Conservation (phyloP, 441 rosid species). For the Flueggea neowawraea region DNA sequence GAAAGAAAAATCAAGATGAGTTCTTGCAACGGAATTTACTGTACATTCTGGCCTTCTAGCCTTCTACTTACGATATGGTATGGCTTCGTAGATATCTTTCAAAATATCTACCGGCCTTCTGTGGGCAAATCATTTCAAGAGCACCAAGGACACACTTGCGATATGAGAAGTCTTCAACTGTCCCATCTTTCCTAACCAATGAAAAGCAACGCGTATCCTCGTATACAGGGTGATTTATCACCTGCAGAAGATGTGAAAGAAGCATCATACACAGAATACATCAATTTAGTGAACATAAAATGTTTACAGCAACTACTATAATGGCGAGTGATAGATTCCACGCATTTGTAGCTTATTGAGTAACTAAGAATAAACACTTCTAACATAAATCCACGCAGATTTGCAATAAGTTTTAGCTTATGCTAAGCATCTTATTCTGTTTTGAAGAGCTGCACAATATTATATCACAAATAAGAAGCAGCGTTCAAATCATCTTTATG, state of each 20-base stretch:
- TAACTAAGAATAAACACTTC: too few species aligned
- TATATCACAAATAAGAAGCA: too few species aligned
- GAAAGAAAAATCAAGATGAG: too few species aligned
- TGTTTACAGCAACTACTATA: not conserved
- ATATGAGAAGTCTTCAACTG: conserved; percentile 80
- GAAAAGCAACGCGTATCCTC: conserved; percentile 64
- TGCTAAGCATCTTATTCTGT: too few species aligned
- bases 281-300: not conserved
- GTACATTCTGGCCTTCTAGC: not conserved
- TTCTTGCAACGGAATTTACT: too few species aligned
- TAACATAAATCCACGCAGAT: too few species aligned
- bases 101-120: conserved; percentile 40
- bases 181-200: conserved; percentile 67
- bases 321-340: too few species aligned
- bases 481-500: too few species aligned
- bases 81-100: conserved; percentile 28
- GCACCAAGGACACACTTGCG: conserved; percentile 79
- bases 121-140: conserved; percentile 71
- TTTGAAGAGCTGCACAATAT: too few species aligned
- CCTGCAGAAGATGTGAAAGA: conserved; percentile 33
- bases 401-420: too few species aligned
- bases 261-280: not conserved
- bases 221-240: conserved; percentile 53
- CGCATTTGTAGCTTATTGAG: too few species aligned
- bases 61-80: not conserved